Evolutionary conservation across 352 stramenopile genomes (phyloP), one percentile per base, ranked within the genome.

Genomic region (Globisporangium camurandrum): DNA sequence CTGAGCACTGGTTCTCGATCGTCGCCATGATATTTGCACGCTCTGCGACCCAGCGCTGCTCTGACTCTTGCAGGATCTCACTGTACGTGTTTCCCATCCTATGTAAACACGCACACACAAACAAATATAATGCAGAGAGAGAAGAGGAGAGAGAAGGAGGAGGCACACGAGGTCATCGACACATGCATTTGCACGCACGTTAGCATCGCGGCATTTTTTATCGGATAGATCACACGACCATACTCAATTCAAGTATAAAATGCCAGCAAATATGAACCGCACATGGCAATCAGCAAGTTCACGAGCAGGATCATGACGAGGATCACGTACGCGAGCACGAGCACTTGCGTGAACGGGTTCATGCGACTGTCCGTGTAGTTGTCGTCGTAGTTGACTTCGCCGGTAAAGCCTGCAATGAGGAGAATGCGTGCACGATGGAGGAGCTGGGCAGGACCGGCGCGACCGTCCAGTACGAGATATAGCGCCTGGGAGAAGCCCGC

Each of bases 81-180:
- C 62, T 63, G 46, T 86, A 86, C 23, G 71, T 82, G 56, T 86
- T 84, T 11, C 71, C 74, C 74, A 86, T 86, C 64, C 69, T 81
- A 45, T 16, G 34, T n/a, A 4, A 4, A 4, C 58, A 11, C 28
- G 40, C 19, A 34, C 16, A 20, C 10, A 27, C 14, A 5, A n/a
- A n/a, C n/a, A n/a, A n/a, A n/a, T n/a, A n/a, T n/a, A n/a, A n/a
- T n/a, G n/a, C n/a, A n/a, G n/a, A n/a, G n/a, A n/a, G n/a, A n/a
- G n/a, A n/a, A n/a, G n/a, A n/a, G n/a, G n/a, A n/a, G n/a, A n/a
- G n/a, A n/a, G n/a, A n/a, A n/a, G n/a, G n/a, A n/a, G n/a, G n/a
- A n/a, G n/a, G n/a, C n/a, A n/a, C n/a, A n/a, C n/a, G n/a, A n/a
- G n/a, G n/a, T n/a, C 12, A 42, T 3, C 30, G 14, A 14, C 6